Base-by-base conservation (phyloP, 2,329 filamentous ascomycete species). In the Diaporthe vaccinii region DNA sequence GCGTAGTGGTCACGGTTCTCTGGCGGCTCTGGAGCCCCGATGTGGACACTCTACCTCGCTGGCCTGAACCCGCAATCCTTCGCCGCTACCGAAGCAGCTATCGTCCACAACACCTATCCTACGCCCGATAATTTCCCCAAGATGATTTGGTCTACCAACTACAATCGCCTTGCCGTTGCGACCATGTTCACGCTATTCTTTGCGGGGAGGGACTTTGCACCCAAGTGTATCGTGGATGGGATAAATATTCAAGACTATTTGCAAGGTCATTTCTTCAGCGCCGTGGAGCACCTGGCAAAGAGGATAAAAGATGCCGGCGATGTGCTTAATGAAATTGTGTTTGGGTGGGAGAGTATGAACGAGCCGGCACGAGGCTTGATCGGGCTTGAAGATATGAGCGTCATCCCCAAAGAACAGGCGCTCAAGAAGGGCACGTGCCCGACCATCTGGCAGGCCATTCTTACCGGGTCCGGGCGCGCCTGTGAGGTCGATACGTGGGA, bases 141-240 rank as follows among this genome's bases (percentile, higher is more conserved):
- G 86, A 99, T 99, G 97, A 96, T 98, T 75, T 99, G 97, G 97
- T 95, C 96, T 22, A 98, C 97, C 70, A 99, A 99, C 82, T 99
- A 99, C 84, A 94, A 92, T 77, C 91, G 97, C 34, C 88, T 98
- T 68, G 96, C 93, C 3, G 94, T 93, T 68, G 95, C 96, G 78
- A 96, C 95, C 61, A 95, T 98, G 79, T 98, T 98, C 82, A 98
- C 96, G 0, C 86, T 98, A 70, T 99, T 98, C 86, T 99, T 97
- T 83, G 96, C 90, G 12, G 97, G 97, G 49, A 91, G 89, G 77
- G 95, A 97, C 80, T 98, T 98, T 86, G 95, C 97, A 1, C 97
- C 97, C 4, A 98, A 98, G 81, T 98, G 96, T 79, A 94, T 98
- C 78, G 96, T 99, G 74, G 92, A 99, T 82, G 95, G 95, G 55